These are phyloP conservation scores for Penicillium hordei DNA, from an alignment of 2,329 filamentous ascomycete genomes.

Conservation along the genomic window DNA sequence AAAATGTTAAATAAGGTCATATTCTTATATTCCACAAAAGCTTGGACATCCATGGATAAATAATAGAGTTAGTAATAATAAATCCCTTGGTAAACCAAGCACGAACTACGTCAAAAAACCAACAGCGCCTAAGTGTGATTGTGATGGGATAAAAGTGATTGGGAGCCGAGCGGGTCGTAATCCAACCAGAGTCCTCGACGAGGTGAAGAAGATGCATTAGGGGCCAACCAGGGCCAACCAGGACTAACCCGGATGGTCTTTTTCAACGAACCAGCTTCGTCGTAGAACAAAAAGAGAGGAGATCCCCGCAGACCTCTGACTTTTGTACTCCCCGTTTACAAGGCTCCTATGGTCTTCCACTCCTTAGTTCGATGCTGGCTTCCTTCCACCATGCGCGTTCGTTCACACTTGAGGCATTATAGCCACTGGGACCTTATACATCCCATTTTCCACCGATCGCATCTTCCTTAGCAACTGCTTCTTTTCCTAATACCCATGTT, in stretches of 20 bases:
- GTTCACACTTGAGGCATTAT: conserved; percentile 4
- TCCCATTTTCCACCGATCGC: conserved; percentile 1
- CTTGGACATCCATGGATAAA: neutral
- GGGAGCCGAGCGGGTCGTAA: conserved; percentile 20
- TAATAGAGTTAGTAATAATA: neutral
- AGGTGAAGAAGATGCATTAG: conserved; percentile 30
- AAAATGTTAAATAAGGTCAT: neutral
- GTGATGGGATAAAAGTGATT: conserved; percentile 21
- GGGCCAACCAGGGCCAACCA: conserved; percentile 5
- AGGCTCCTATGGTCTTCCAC: neutral
- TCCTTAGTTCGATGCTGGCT: conserved; percentile 9
- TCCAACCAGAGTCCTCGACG: conserved; percentile 20
- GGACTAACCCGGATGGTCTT: neutral
- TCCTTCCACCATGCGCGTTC: conserved; percentile 13
- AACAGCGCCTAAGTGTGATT: conserved; percentile 16
- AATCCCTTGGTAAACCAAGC: neutral
- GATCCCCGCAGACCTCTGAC: conserved; percentile 18
- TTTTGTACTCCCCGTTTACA: conserved; percentile 9
- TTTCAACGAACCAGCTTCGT: conserved; percentile 13
- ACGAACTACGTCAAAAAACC: neutral
- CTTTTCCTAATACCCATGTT: neutral
- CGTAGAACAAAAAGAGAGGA: neutral
- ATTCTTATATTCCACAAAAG: neutral
- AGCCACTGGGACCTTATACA: neutral
- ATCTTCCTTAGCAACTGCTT: neutral